A percentile compares a stretch with the other conserved stretches of the same genome.
Evolutionary conservation across 2,329 filamentous ascomycete species (phyloP).

Genomic region (Neopestalotiopsis clavispora): DNA sequence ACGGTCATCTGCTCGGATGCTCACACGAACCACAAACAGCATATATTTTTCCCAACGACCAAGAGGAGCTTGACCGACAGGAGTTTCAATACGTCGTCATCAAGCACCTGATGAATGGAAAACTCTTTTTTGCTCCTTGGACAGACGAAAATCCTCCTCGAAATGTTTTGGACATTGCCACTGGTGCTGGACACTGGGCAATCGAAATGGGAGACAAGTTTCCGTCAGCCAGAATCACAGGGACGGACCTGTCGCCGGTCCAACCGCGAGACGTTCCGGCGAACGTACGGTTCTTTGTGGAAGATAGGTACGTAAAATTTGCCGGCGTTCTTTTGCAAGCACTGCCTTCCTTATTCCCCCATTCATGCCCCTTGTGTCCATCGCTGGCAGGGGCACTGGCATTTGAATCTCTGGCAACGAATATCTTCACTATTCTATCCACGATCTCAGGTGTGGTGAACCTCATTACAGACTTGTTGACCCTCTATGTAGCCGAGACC

Average conservation of each 20-base stretch:
- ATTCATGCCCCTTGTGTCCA: too few relatives aligned
- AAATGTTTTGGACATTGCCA: conserved; percentile 46
- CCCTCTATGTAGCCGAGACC: conserved; percentile 16
- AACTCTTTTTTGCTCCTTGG: conserved; percentile 49
- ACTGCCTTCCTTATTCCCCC: too few relatives aligned
- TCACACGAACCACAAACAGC: conserved; percentile 35
- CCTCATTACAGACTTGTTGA: neutral
- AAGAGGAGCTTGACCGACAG: conserved; percentile 45
- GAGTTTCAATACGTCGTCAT: conserved; percentile 44
- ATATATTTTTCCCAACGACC: conserved; percentile 52
- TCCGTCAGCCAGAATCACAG: conserved; percentile 61
- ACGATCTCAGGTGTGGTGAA: neutral
- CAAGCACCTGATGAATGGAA: conserved; percentile 35
- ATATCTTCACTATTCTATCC: neutral
- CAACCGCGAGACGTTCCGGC: conserved; percentile 69
- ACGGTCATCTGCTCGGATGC: neutral
- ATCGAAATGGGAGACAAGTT: conserved; percentile 70
- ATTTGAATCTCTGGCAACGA: neutral
- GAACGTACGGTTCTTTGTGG: conserved; percentile 77
- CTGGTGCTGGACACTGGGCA: conserved; percentile 60
- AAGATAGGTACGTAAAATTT: conserved; percentile 56
- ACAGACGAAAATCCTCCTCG: conserved; percentile 39
- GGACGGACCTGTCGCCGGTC: conserved; percentile 71
- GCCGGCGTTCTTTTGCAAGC: neutral
- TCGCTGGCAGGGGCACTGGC: neutral